Conservation (phyloP, 805 yeast species). For the Jamesozyma spencerorum region DNA sequence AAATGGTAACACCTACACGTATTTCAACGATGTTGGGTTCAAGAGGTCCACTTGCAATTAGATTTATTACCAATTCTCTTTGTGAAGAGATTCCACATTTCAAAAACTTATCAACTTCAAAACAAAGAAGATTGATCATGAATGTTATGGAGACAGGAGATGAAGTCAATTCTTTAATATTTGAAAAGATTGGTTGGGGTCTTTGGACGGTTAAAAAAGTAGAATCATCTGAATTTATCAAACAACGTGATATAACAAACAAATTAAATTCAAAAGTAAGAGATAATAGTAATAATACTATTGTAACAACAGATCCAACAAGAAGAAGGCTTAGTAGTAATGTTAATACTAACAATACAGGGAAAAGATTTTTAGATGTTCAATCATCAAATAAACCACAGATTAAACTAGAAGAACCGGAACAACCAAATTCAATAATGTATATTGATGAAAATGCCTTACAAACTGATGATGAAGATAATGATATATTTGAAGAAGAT, state of each 20-base stretch:
- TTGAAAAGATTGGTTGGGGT: constrained; percentile 97
- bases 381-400: background rate
- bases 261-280: constrained; percentile 36
- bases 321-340: constrained; percentile 22
- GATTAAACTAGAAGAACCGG: background rate
- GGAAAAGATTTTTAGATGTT: background rate
- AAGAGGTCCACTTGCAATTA: constrained; percentile 83
- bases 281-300: constrained; percentile 22
- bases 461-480: constrained; percentile 28
- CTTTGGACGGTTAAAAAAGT: constrained; percentile 72
- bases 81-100: constrained; percentile 69
- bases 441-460: constrained; percentile 36
- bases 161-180: constrained; percentile 44
- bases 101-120: constrained; percentile 69
- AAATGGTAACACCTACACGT: constrained; percentile 6
- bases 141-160: constrained; percentile 74
- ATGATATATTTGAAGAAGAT: constrained; percentile 13
- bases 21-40: constrained; percentile 1
- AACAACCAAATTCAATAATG: constrained; percentile 1
- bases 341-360: constrained; percentile 11
- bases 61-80: constrained; percentile 77
- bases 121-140: constrained; percentile 85
- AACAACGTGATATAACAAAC: constrained; percentile 34
- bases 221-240: constrained; percentile 28
- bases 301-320: constrained; percentile 7